Evolutionary conservation across 2,329 filamentous ascomycete genomes (phyloP).

Genomic region (Phialophora macrospora): DNA sequence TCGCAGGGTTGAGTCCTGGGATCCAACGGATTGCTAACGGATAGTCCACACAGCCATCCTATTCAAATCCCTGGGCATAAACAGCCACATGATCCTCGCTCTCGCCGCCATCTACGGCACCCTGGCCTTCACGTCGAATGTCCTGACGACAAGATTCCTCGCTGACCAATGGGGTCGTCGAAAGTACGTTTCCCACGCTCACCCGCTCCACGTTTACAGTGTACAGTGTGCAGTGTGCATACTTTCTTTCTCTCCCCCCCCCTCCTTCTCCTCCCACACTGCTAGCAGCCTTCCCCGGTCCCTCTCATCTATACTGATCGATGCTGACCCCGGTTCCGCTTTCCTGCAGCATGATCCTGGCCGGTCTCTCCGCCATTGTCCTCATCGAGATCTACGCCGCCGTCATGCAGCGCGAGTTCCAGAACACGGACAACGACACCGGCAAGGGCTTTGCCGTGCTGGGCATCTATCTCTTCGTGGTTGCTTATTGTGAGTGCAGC

Average conservation of each 20-base stretch:
- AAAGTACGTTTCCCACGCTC: conserved; percentile 45
- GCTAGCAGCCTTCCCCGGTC: background rate
- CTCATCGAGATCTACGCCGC: conserved; percentile 64
- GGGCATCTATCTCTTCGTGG: conserved; percentile 64
- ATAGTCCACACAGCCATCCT: conserved; percentile 65
- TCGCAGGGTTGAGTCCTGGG: background rate
- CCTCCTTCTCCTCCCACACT: too few relatives aligned
- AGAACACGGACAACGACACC: conserved; percentile 59
- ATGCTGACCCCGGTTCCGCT: background rate
- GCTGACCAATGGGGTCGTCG: conserved; percentile 65
- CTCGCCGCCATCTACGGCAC: conserved; percentile 88
- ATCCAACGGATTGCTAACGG: background rate
- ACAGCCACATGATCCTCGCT: conserved; percentile 55
- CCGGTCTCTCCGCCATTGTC: conserved; percentile 58
- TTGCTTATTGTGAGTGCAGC: conserved; percentile 56
- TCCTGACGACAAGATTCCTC: conserved; percentile 58
- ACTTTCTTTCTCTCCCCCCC: background rate
- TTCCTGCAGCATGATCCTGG: conserved; percentile 57
- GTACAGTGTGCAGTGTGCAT: background rate
- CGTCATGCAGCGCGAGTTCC: conserved; percentile 63
- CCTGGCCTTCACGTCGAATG: conserved; percentile 85
- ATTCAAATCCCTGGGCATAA: conserved; percentile 66
- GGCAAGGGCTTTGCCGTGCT: conserved; percentile 65
- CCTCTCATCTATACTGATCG: conserved; percentile 28
- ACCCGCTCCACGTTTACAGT: too few relatives aligned